A percentile compares a stretch with the other conserved stretches of the same genome.
Conservation (phyloP, 1,284 basidiomycete genomes). For the Pyrrhoderma noxium region DNA sequence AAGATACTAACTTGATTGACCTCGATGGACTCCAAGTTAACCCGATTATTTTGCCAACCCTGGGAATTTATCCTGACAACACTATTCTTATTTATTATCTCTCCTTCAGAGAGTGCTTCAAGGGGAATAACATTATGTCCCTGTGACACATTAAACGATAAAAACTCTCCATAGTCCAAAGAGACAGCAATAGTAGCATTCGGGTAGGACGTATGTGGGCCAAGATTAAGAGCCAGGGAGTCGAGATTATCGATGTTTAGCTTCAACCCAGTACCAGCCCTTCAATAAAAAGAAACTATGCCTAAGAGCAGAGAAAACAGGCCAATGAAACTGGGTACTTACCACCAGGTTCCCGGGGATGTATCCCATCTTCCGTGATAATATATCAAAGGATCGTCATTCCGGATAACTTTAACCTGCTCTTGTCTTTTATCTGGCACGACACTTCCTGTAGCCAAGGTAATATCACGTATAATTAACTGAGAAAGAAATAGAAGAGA, state of each 20-base stretch:
- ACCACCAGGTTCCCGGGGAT: slow-evolving; percentile 36
- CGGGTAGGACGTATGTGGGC: slow-evolving; percentile 42
- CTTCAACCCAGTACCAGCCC: slow-evolving; percentile 52
- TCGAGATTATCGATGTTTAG: slow-evolving; percentile 38
- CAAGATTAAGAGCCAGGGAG: slow-evolving; percentile 41
- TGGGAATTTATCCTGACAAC: slow-evolving; percentile 45
- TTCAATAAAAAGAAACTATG: slow-evolving; percentile 22
- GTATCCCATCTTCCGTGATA: slow-evolving; percentile 35
- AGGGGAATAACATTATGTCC: slow-evolving; percentile 42
- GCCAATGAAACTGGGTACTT: slow-evolving; percentile 9
- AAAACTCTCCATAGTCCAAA: slow-evolving; percentile 39
- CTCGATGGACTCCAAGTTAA: slow-evolving; percentile 41
- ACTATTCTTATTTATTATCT: slow-evolving; percentile 18
- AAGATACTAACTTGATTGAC: slow-evolving; percentile 36
- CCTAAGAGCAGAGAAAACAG: no score
- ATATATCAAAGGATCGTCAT: slow-evolving; percentile 27
- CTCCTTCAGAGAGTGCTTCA: not conserved
- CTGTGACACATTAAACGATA: slow-evolving; percentile 40
- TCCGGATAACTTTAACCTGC: no score
- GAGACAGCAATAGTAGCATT: slow-evolving; percentile 41
- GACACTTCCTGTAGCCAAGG: not conserved
- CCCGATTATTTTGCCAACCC: slow-evolving; percentile 53
- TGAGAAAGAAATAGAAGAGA: no score
- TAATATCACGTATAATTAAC: no score
- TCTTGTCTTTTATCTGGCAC: not conserved